Conservation (phyloP, 2,329 filamentous ascomycete genomes). For the Ophiosphaerella narmari region DNA sequence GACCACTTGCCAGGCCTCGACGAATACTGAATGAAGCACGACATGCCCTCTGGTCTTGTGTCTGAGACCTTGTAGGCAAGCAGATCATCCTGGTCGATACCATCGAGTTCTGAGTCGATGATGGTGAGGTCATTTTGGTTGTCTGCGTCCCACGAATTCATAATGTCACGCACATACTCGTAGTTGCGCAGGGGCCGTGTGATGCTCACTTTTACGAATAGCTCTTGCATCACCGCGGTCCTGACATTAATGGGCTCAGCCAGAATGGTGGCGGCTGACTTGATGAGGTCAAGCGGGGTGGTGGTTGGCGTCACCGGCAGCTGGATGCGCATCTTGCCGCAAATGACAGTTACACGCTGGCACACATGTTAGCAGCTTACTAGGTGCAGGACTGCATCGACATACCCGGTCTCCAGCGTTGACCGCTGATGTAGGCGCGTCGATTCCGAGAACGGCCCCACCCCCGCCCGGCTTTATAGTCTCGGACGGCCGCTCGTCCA, state of each 20-base stretch:
- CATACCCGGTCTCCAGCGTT: constrained; percentile 78
- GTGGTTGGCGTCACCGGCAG: constrained; percentile 78
- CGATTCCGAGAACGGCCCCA: constrained; percentile 61
- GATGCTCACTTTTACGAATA: constrained; percentile 74
- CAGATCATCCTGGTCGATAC: constrained; percentile 63
- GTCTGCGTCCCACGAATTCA: constrained; percentile 92
- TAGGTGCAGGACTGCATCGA: not conserved
- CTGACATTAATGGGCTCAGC: constrained; percentile 66
- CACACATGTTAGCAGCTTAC: constrained; percentile 18
- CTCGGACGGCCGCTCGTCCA: constrained; percentile 27
- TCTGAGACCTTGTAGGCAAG: constrained; percentile 67
- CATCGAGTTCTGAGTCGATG: constrained; percentile 60
- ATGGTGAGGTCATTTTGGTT: constrained; percentile 75
- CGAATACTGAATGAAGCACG: constrained; percentile 77
- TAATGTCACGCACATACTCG: constrained; percentile 81
- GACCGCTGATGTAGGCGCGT: constrained; percentile 79
- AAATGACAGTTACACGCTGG: constrained; percentile 73
- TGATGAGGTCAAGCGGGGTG: constrained; percentile 73
- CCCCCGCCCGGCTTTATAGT: constrained; percentile 52
- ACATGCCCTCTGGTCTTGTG: constrained; percentile 67
- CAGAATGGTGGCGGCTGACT: constrained; percentile 66
- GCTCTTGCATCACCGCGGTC: constrained; percentile 75
- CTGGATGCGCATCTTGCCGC: constrained; percentile 68
- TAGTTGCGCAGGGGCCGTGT: constrained; percentile 84
- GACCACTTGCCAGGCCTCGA: constrained; percentile 85